Conservation (phyloP, 2,329 filamentous ascomycete species). For the Ceratocystis ficicola region DNA sequence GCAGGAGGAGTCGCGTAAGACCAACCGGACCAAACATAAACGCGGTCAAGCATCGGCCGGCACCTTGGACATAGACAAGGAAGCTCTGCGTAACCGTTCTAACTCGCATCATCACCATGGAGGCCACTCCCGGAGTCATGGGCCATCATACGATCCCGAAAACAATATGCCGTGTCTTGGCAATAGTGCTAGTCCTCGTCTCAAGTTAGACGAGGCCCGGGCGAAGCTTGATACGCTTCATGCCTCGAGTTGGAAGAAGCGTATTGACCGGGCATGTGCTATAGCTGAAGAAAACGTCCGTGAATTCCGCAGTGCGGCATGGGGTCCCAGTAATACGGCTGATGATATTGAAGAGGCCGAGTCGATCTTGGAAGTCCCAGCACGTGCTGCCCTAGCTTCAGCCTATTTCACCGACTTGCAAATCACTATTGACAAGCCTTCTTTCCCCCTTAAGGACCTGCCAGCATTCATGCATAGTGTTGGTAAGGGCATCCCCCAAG, state of each 20-base stretch:
- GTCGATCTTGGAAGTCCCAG: constrained; percentile 71
- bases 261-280: constrained; percentile 65
- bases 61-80: constrained; percentile 19
- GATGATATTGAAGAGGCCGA: constrained; percentile 75
- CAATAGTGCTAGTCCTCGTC: constrained; percentile 19
- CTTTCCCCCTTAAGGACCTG: constrained; percentile 70
- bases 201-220: constrained; percentile 61
- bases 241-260: constrained; percentile 79
- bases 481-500: constrained; percentile 90
- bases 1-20: constrained; percentile 50
- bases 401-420: constrained; percentile 73
- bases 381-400: constrained; percentile 71
- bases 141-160: constrained; percentile 69
- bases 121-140: constrained; percentile 37
- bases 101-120: constrained; percentile 35
- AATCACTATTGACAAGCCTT: constrained; percentile 79
- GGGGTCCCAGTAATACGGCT: constrained; percentile 67
- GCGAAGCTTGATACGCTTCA: constrained; percentile 67
- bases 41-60: constrained; percentile 26
- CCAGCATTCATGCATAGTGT: constrained; percentile 76
- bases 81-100: constrained; percentile 30
- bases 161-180: constrained; percentile 38
- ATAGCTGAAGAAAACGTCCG: constrained; percentile 62
- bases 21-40: constrained; percentile 39
- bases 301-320: constrained; percentile 68